Evolutionary conservation across 192 early-diverging fungal genomes (phyloP), one percentile per base, ranked within the genome.

Genomic region (Radiomyces spectabilis): DNA sequence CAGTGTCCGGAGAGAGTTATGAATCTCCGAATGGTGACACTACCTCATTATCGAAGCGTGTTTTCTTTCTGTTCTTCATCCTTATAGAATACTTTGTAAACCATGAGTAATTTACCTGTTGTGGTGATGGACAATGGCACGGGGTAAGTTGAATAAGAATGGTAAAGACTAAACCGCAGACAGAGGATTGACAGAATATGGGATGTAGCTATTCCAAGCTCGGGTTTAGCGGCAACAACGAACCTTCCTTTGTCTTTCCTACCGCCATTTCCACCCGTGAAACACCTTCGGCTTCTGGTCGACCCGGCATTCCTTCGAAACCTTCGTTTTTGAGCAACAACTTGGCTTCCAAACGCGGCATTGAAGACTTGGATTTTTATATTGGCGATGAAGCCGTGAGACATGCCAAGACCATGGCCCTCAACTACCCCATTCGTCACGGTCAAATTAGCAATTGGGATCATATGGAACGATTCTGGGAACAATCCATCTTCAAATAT

Each of bases 361-460:
- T 92, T 60, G 96, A 97, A 45, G 96, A 99, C 72, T 75, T 99
- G 27, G 94, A 99, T 60, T 99, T 93, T 71, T 88, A 78, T 67
- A 96, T 99, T 71, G 96, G 96, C 25, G 88, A 99, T 72, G 94
- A 99, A 47, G 96, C 96, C 0, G 54, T 92, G 26, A 74, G 74
- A 49, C 94, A 94, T 67, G 83, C 87, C 52, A 95, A 93, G 74
- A 86, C 91, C 12, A 92, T 95, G 65, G 82, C 79, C 8, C 72
- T 93, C 30, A 82, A 84, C 65, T 97, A 95, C 64, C 94, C 95
- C 18, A 91, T 97, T 63, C 81, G 94, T 16, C 96, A 98, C 57
- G 96, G 94, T 26, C 93, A 95, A 73, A 96, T 98, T 59, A 93
- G 95, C 33, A 96, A 97, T 77, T 98, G 94, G 94, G 96, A 98